phyloP scores from a whole-genome alignment of 1,284 basidiomycete genomes.

The Termitomyces sp. region DNA sequence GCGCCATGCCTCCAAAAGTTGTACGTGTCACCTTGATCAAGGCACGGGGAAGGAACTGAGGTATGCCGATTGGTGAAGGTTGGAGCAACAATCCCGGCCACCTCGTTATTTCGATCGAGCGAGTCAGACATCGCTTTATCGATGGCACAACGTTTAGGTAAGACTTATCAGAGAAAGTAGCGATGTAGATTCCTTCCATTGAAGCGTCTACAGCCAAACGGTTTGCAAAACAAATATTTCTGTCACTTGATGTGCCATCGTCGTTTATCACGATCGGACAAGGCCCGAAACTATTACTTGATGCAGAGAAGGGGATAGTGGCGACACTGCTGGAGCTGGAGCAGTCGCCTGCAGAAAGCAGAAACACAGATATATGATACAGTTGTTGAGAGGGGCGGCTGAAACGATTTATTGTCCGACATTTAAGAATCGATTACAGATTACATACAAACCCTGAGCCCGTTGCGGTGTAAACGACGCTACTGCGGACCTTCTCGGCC shows the following conservation, averaged over 20 bases:
- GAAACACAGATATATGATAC: not conserved
- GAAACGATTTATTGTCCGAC: conserved; percentile 16
- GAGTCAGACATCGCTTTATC: conserved; percentile 61
- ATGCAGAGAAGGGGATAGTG: conserved; percentile 55
- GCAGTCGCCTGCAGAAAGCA: not conserved
- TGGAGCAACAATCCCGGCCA: conserved; percentile 47
- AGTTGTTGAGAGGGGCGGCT: conserved; percentile 7
- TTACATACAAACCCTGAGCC: conserved; percentile 17
- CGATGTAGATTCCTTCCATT: conserved; percentile 12
- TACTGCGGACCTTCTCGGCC: conserved; percentile 7
- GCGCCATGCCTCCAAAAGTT: conserved; percentile 63
- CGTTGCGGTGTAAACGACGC: conserved; percentile 18
- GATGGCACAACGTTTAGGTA: conserved; percentile 79
- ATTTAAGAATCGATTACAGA: conserved; percentile 18
- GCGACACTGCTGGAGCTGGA: conserved; percentile 42
- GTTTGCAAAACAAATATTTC: conserved; percentile 61
- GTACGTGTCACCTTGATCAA: conserved; percentile 23
- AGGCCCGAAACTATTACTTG: conserved; percentile 41
- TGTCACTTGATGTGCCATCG: conserved; percentile 62
- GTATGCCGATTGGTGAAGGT: conserved; percentile 20
- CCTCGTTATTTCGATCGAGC: conserved; percentile 61
- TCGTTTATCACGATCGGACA: conserved; percentile 38
- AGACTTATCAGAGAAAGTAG: conserved; percentile 23
- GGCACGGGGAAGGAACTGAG: conserved; percentile 7
- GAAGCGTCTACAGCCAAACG: conserved; percentile 44